Evolutionary conservation across 2,329 filamentous ascomycete species (phyloP).

Genomic region (Kalmusia sp.): DNA sequence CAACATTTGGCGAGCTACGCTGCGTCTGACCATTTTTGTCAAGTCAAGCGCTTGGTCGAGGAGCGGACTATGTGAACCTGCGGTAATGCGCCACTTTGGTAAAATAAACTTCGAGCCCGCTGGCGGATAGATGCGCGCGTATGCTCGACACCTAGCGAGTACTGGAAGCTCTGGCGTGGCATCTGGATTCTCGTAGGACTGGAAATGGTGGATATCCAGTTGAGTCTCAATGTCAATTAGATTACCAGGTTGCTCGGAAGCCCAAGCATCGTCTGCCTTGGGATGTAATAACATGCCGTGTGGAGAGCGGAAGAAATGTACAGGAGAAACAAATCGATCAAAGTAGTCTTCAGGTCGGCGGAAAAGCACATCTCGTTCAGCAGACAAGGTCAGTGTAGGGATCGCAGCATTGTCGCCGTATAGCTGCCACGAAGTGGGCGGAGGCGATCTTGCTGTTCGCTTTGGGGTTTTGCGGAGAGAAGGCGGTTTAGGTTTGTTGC

Average conservation of each 20-base stretch:
- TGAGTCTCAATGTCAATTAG: constrained; percentile 40
- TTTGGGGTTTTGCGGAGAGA: constrained; percentile 20
- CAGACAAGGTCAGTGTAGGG: constrained; percentile 37
- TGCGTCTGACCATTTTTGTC: constrained; percentile 47
- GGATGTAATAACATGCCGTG: constrained; percentile 36
- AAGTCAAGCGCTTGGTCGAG: constrained; percentile 52
- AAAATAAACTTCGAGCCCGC: constrained; percentile 47
- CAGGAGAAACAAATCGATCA: constrained; percentile 59
- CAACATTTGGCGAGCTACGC: constrained; percentile 43
- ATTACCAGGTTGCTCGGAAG: constrained; percentile 33
- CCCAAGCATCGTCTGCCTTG: constrained; percentile 30
- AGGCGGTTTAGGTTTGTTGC: constrained; percentile 10
- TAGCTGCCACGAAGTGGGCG: constrained; percentile 35
- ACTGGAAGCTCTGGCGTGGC: constrained; percentile 23
- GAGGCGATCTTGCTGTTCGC: constrained; percentile 23
- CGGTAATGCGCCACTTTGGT: constrained; percentile 50
- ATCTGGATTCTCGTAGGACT: constrained; percentile 21
- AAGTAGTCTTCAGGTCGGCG: constrained; percentile 52
- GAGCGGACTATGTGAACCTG: constrained; percentile 48
- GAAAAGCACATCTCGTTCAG: constrained; percentile 50
- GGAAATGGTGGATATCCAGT: constrained; percentile 37
- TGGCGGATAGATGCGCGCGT: constrained; percentile 53
- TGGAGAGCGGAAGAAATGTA: constrained; percentile 59
- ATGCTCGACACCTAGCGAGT: constrained; percentile 38
- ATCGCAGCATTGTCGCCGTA: constrained; percentile 33